Base-by-base conservation (phyloP, 2,329 filamentous ascomycete genomes). In the Pseudogymnoascus sp. region DNA sequence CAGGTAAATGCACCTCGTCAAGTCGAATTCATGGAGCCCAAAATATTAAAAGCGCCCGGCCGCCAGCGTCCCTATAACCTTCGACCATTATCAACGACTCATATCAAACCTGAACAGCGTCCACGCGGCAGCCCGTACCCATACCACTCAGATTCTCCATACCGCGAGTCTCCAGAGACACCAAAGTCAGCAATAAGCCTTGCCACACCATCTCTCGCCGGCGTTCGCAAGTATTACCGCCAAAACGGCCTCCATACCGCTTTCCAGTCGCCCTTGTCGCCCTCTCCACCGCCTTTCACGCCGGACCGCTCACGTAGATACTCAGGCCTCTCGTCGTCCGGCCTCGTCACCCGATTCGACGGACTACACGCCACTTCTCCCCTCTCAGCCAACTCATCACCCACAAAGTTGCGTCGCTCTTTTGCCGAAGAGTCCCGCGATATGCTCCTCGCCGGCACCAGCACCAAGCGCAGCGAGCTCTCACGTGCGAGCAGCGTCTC, bases 381-480 rank as follows among this genome's bases (percentile, higher is more conserved):
- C 7, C 35, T 62, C 15, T 21, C 42, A 17, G 11, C 21, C 7
- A 33, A 9, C 28, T 19, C 38, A 3, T 38, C 60, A 19, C 61
- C 61, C 17, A 31, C 21, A 35, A 44, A 33, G 4, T 13, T 15
- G 15, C 61, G 26, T 5, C 35, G 44, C n/a, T 50, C 35, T 15
- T 47, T 62, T 17, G 61, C 40, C 28, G 61, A 50, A n/a, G 61
- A 64, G 42, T 50, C 28, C 15, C 62, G 62, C 21, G 62, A 62
- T 15, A 64, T 62, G 59, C 36, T 62, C 15, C 59, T 62, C 60
- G 33, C 28, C 7, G 62, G 62, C 15, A 28, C 28, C 19, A 62
- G 62, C 15, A 28, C 28, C 19, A 62, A 44, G 28, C 17, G 23
- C 23, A 50, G 31, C 38, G 62, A 64, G 11, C 57, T 62, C 15